These are phyloP conservation scores for Candolleomyces eurysporus DNA, from an alignment of 768 basidiomycete genomes.

Conservation along the genomic window DNA sequence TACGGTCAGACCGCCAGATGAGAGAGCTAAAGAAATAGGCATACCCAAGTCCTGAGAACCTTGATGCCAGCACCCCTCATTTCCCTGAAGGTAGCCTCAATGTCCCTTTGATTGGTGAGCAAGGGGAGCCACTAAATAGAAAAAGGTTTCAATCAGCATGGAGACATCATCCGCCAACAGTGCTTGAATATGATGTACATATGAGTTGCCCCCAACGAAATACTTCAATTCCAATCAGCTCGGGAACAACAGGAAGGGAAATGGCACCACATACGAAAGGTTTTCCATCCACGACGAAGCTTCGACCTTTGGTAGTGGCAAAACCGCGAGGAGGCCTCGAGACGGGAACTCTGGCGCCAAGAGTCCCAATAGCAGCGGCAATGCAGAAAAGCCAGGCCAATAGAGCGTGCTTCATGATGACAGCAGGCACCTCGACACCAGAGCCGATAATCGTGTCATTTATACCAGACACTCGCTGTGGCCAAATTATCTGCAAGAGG, in stretches of 20 bases:
- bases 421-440: background rate
- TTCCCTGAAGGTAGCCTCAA: constrained; percentile 45
- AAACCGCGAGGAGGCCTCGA: constrained; percentile 35
- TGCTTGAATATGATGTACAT: constrained; percentile 29
- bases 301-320: constrained; percentile 38
- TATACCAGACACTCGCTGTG: background rate
- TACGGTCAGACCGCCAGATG: too few species aligned
- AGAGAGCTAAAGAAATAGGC: background rate
- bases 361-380: background rate
- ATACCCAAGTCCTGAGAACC: constrained; percentile 55
- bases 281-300: constrained; percentile 48
- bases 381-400: constrained; percentile 4
- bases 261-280: constrained; percentile 38
- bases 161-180: too few species aligned
- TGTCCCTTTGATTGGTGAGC: constrained; percentile 44
- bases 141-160: background rate
- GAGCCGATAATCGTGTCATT: background rate
- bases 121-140: constrained; percentile 50
- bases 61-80: constrained; percentile 50
- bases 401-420: constrained; percentile 3
- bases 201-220: constrained; percentile 56
- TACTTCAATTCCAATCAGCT: constrained; percentile 22
- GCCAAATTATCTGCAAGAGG: background rate
- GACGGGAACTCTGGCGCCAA: background rate
- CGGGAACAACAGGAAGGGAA: background rate